Conservation (phyloP, 2,329 filamentous ascomycete genomes). For the Fusarium sp. region DNA sequence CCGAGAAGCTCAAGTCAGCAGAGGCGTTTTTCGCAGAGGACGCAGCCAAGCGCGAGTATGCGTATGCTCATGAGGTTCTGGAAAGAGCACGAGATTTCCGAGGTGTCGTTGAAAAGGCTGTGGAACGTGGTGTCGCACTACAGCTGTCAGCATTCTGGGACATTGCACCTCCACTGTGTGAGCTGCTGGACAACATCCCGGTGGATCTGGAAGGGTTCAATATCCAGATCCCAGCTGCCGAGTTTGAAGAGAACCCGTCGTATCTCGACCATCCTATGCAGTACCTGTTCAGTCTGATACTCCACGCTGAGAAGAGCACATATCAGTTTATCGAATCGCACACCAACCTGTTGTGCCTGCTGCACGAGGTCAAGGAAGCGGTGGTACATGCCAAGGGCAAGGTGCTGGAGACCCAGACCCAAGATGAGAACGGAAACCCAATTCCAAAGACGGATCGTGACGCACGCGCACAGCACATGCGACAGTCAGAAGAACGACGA, state of each 20-base stretch:
- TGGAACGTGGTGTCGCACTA: constrained; percentile 86
- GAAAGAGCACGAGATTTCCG: constrained; percentile 81
- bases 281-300: constrained; percentile 86
- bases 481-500: constrained; percentile 72
- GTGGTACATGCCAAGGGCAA: constrained; percentile 76
- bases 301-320: constrained; percentile 90
- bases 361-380: constrained; percentile 89
- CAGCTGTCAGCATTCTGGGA: constrained; percentile 98
- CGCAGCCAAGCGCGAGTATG: constrained; percentile 74
- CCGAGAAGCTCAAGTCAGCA: constrained; percentile 82
- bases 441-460: constrained; percentile 48
- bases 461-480: constrained; percentile 64
- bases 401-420: constrained; percentile 73
- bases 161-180: constrained; percentile 84
- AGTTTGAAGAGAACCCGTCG: constrained; percentile 86
- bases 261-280: constrained; percentile 87
- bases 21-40: constrained; percentile 86
- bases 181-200: constrained; percentile 84
- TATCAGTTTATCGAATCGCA: constrained; percentile 98
- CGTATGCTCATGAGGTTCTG: constrained; percentile 77
- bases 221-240: constrained; percentile 80
- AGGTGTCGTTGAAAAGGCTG: constrained; percentile 83
- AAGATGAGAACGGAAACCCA: constrained; percentile 50
- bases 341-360: constrained; percentile 86
- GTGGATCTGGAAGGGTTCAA: constrained; percentile 67